Evolutionary conservation across 495 filamentous ascomycete species (phyloP).

Genomic region (Arthonia radiata): DNA sequence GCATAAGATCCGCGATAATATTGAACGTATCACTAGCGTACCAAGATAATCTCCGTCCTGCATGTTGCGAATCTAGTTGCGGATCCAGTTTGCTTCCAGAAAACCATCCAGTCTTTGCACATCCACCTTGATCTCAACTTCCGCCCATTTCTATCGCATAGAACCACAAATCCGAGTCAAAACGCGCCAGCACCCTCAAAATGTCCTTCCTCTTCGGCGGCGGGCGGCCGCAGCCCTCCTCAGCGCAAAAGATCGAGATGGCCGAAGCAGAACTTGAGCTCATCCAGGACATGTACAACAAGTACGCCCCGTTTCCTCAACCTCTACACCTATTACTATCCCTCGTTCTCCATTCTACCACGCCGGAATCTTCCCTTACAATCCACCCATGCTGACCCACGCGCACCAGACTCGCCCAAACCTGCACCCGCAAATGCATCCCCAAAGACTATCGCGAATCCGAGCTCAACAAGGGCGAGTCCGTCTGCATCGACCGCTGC

Average conservation of each 20-base stretch:
- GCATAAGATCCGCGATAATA: too few species aligned
- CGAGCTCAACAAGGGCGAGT: slow-evolving; percentile 95
- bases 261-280: slow-evolving; percentile 90
- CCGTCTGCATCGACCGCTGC: slow-evolving; percentile 91
- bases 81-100: too few species aligned
- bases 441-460: slow-evolving; percentile 74
- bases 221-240: slow-evolving; percentile 52
- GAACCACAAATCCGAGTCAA: slow-evolving; percentile 2
- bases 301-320: slow-evolving; percentile 25
- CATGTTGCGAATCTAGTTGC: too few species aligned
- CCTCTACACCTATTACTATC: neutral
- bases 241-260: slow-evolving; percentile 82
- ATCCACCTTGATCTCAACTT: too few species aligned
- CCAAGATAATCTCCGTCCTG: too few species aligned
- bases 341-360: slow-evolving; percentile 1
- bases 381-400: slow-evolving; percentile 1
- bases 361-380: neutral
- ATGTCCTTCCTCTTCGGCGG: slow-evolving; percentile 94
- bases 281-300: slow-evolving; percentile 86
- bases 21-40: too few species aligned
- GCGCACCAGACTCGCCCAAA: slow-evolving; percentile 58
- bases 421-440: slow-evolving; percentile 81
- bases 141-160: slow-evolving; percentile 27
- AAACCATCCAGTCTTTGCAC: too few species aligned
- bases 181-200: slow-evolving; percentile 12